Evolutionary conservation across 1,284 basidiomycete species (phyloP).

Genomic region (Hemileia vastatrix): DNA sequence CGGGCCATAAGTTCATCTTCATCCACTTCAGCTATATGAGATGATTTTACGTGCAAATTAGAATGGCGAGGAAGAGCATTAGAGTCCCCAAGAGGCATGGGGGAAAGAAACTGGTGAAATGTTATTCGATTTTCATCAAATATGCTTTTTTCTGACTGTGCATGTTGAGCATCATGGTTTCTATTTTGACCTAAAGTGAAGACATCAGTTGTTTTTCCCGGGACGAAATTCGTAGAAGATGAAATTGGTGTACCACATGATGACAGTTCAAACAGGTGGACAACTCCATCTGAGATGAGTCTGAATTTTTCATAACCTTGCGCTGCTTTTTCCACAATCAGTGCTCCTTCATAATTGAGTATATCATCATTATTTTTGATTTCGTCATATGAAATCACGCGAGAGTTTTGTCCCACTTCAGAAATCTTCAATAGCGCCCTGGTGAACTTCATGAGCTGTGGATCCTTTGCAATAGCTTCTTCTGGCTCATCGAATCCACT

Average conservation of each 20-base stretch:
- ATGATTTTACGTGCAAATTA: too few relatives aligned
- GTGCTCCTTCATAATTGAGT: background rate
- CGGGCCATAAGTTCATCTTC: conserved; percentile 3
- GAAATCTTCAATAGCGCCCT: conserved; percentile 14
- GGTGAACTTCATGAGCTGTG: conserved; percentile 19
- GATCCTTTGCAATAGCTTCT: too few relatives aligned
- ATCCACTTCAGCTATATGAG: background rate
- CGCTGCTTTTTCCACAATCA: conserved; percentile 6
- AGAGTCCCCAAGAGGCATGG: too few relatives aligned
- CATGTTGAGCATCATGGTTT: background rate
- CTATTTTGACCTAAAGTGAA: background rate
- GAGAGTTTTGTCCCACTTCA: conserved; percentile 7
- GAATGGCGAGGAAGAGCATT: too few relatives aligned
- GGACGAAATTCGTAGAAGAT: conserved; percentile 37
- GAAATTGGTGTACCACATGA: conserved; percentile 44
- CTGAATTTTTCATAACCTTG: conserved; percentile 45
- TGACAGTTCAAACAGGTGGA: conserved; percentile 50
- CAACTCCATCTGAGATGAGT: conserved; percentile 45
- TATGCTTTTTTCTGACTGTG: conserved; percentile 30
- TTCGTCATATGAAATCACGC: conserved; percentile 4
- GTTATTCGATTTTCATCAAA: conserved; percentile 49
- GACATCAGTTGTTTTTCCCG: conserved; percentile 27
- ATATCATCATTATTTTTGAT: conserved; percentile 6
- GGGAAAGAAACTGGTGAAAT: conserved; percentile 48
- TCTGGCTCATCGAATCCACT: background rate